Conservation (phyloP, 768 basidiomycete species). For the Boletus bicolor region DNA sequence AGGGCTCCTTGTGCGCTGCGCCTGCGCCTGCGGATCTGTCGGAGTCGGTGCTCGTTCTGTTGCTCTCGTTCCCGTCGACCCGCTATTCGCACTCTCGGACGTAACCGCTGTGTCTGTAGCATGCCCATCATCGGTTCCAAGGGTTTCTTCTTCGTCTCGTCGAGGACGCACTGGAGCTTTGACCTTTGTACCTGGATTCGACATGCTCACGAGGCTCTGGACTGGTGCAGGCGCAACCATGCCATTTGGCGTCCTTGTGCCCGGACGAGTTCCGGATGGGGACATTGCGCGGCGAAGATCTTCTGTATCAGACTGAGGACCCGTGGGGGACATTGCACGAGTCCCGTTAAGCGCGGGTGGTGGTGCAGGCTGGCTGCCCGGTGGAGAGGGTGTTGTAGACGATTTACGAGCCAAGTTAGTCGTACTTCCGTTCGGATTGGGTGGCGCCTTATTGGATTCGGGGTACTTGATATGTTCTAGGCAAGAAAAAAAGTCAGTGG, state of each 20-base stretch:
- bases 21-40: constrained; percentile 35
- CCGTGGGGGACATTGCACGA: constrained; percentile 67
- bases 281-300: constrained; percentile 67
- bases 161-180: constrained; percentile 51
- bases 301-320: constrained; percentile 46
- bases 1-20: constrained; percentile 56
- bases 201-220: constrained; percentile 10
- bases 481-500: constrained; percentile 1
- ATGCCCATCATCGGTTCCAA: constrained; percentile 49
- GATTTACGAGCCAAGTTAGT: constrained; percentile 44
- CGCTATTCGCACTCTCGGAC: constrained; percentile 36
- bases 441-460: constrained; percentile 48
- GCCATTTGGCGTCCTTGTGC: constrained; percentile 35
- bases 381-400: constrained; percentile 39
- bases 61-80: constrained; percentile 27
- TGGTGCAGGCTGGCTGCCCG: constrained; percentile 28
- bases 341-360: constrained; percentile 29
- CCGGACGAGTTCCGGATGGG: constrained; percentile 48
- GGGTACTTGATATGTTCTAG: constrained; percentile 93
- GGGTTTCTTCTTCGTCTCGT: constrained; percentile 39
- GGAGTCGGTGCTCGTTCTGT: constrained; percentile 56
- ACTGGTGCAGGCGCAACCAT: constrained; percentile 6
- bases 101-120: constrained; percentile 46
- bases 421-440: constrained; percentile 29
- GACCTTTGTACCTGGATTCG: constrained; percentile 36